Base-by-base conservation (phyloP, 2,329 filamentous ascomycete genomes). In the Cladophialophora bantiana region DNA sequence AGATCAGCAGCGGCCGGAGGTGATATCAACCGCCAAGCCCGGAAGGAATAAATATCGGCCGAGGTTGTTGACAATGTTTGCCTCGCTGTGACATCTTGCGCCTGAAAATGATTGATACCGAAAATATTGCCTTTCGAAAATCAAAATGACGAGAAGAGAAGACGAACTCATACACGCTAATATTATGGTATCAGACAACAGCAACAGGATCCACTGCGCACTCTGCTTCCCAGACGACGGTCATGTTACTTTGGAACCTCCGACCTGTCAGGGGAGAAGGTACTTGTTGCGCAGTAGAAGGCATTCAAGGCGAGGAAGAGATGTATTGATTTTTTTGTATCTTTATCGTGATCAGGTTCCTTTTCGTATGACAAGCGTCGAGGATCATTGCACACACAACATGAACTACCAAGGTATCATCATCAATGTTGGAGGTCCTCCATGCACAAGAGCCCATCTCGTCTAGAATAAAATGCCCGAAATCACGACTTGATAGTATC, bases 401-500 rank as follows among this genome's bases (percentile, higher is more conserved):
- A 45, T 45, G 40, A 10, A 50, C 45, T 10, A 50, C 45, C 45
- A 50, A 50, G 18, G 18, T 50, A 50, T 50, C 45, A 50, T 50
- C 45, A 50, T 50, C 18, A 50, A 26, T 26, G 18, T 50, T 26
- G 18, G 10, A 12, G 18, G 45, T 50, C 18, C 26, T 50, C 45
- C 18, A 7, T 20, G 7, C 18, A 50, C 20, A 26, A 50, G 18
- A 26, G 20, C 18, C 18, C 18, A 7, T 26, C 18, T 50, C 18
- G 45, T 50, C 45, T 50, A 50, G 26, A 26, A 12, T 26, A 50
- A 50, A 48, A 50, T 50, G 26, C 2, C 45, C 45, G 9, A 50
- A 26, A 31, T 50, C 45, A 50, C 45, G 65, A 67, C 63, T 70
- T 68, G 63, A 31, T 48, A 40, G 62, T 70, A 65, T 89, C 90